phyloP scores from a whole-genome alignment of 1,284 basidiomycete species.

The Austropuccinia psidii region DNA sequence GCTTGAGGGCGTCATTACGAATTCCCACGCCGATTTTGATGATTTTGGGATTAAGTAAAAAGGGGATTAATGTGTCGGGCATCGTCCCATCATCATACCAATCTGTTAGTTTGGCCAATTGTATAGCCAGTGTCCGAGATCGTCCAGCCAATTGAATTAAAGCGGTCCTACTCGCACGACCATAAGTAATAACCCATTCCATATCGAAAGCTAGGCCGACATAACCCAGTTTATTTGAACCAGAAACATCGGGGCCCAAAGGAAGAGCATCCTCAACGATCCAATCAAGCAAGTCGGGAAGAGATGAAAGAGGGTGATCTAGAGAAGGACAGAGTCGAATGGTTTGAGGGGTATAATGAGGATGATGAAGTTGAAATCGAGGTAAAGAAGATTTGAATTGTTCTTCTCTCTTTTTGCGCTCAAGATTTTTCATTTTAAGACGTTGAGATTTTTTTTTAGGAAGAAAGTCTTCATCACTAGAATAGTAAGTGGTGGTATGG shows the following conservation, averaged over 20 bases:
- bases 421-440: no score
- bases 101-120: not conserved
- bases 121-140: conserved; percentile 2
- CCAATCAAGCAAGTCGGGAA: not conserved
- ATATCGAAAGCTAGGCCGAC: conserved; percentile 25
- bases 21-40: conserved; percentile 30
- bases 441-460: no score
- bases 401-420: not conserved
- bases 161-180: not conserved
- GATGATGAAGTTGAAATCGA: not conserved
- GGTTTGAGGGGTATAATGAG: not conserved
- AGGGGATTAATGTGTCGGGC: not conserved
- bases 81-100: not conserved
- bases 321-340: conserved; percentile 10
- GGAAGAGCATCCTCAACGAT: conserved; percentile 9
- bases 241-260: not conserved
- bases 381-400: not conserved
- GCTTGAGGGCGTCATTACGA: conserved; percentile 22
- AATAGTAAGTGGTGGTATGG: no score
- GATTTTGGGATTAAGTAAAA: conserved; percentile 4
- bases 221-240: not conserved
- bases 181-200: conserved; percentile 8
- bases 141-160: conserved; percentile 11
- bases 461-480: no score
- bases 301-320: not conserved